Evolutionary conservation across 768 basidiomycete genomes (phyloP).

Genomic region (Chalciporus pseudorubinellus): DNA sequence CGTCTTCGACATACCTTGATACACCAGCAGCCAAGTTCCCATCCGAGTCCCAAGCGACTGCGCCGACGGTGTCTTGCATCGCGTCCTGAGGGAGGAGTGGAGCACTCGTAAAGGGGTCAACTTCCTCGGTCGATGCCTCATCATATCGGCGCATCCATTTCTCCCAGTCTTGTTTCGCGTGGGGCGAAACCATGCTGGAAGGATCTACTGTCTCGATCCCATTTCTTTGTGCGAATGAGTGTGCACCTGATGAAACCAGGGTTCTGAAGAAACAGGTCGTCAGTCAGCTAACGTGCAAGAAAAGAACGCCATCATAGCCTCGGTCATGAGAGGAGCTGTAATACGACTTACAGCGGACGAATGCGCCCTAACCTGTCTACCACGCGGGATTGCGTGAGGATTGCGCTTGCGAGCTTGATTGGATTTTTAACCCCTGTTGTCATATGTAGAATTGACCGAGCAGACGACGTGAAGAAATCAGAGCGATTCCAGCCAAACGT

Average conservation of each 20-base stretch:
- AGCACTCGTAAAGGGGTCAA: not conserved
- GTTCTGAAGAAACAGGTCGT: slow-evolving; percentile 38
- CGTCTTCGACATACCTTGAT: slow-evolving; percentile 50
- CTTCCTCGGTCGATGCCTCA: slow-evolving; percentile 11
- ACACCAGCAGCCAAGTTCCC: slow-evolving; percentile 66
- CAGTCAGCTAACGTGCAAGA: not conserved
- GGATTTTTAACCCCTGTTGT: slow-evolving; percentile 65
- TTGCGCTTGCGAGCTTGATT: slow-evolving; percentile 52
- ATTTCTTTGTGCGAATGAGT: slow-evolving; percentile 44
- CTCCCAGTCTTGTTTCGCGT: slow-evolving; percentile 53
- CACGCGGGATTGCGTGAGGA: slow-evolving; percentile 53
- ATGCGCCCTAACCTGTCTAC: slow-evolving; percentile 59
- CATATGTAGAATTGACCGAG: not conserved
- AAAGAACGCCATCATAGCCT: not conserved
- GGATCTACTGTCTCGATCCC: slow-evolving; percentile 38
- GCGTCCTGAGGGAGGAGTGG: slow-evolving; percentile 22
- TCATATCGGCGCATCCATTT: slow-evolving; percentile 54
- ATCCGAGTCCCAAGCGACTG: slow-evolving; percentile 51
- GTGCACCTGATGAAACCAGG: slow-evolving; percentile 62
- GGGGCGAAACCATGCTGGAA: slow-evolving; percentile 47
- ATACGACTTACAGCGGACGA: slow-evolving; percentile 56
- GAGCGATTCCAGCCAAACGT: not conserved
- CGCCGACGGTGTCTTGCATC: slow-evolving; percentile 81
- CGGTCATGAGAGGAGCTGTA: not conserved
- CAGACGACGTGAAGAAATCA: not conserved